Evolutionary conservation across 805 yeast genomes (phyloP).

Genomic region (Candida orba): DNA sequence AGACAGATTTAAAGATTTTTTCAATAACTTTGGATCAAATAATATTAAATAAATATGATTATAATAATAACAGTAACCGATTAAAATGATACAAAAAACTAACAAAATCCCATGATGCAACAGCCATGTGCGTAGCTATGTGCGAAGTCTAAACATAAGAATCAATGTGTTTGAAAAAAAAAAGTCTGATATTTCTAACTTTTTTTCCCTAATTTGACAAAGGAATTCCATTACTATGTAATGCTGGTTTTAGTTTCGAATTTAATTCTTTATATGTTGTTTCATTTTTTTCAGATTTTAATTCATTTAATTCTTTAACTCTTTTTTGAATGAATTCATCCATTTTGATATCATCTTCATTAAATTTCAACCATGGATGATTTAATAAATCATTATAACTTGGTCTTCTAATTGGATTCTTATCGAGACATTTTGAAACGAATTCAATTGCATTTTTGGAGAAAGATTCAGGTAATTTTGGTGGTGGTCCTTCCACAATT

Average conservation of each 20-base stretch:
- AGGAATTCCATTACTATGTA: conserved; percentile 24
- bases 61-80: too few species aligned
- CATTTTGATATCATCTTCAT: conserved; percentile 30
- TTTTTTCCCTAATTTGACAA: too few species aligned
- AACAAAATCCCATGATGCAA: too few species aligned
- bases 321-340: conserved; percentile 31
- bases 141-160: too few species aligned
- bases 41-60: too few species aligned
- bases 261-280: conserved; percentile 21
- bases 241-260: conserved; percentile 23
- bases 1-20: too few species aligned
- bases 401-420: conserved; percentile 77
- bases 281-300: conserved; percentile 15
- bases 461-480: conserved; percentile 61
- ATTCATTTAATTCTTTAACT: conserved; percentile 19
- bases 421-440: conserved; percentile 69
- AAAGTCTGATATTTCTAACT: too few species aligned
- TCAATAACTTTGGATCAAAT: too few species aligned
- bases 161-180: too few species aligned
- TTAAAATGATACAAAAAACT: too few species aligned
- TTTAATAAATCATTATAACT: conserved; percentile 64
- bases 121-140: too few species aligned
- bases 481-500: conserved; percentile 93
- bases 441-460: conserved; percentile 77
- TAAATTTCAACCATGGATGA: conserved; percentile 74